Base-by-base conservation (phyloP, 2,329 filamentous ascomycete genomes). In the Chaetomiaceae sp. region DNA sequence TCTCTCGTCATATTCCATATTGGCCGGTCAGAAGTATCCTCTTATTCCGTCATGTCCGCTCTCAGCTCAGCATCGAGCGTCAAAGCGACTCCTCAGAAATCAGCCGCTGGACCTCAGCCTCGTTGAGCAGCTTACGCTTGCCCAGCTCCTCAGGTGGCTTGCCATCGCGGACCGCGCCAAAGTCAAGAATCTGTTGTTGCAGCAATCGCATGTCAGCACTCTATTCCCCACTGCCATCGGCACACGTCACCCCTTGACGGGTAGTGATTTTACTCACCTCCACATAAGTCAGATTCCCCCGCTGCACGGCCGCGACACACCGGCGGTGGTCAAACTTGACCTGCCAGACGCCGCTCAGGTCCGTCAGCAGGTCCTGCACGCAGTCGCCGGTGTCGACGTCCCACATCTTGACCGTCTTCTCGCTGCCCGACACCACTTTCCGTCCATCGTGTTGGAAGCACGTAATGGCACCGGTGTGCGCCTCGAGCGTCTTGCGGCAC, bases 341-440 rank as follows among this genome's bases (percentile, higher is more conserved):
- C 70, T 98, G 93, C 93, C 93, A 98, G 7, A 98, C 93, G n/a
- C 91, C 90, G 56, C 84, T 91, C 29, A 98, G 75, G 60, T 96
- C 90, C 12, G 88, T 95, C 60, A 98, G 74, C 34, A 98, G 76
- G 65, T 98, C 91, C 56, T 91, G 86, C 42, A 95, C 82, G 63
- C 89, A 96, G 59, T 96, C 86, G 39, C 93, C 93, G 2, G 84
- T 95, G 59, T 83, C 81, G 40, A 96, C 86, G 61, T 98, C 88
- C 93, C 93, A 98, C 88, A 98, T 94, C 73, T 98, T 98, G 54
- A 98, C 74, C 3, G 88, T 96, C 60, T 91, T 83, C 65, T 98
- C 93, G 49, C 88, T 95, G 45, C 93, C 93, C 33, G 88, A 95
- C 47, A 98, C 95, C 27, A 98, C 90, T 63, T 98, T 98, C 56